These are phyloP conservation scores for Grammothele lineata DNA, from an alignment of 768 basidiomycete genomes.

Conservation along the genomic window DNA sequence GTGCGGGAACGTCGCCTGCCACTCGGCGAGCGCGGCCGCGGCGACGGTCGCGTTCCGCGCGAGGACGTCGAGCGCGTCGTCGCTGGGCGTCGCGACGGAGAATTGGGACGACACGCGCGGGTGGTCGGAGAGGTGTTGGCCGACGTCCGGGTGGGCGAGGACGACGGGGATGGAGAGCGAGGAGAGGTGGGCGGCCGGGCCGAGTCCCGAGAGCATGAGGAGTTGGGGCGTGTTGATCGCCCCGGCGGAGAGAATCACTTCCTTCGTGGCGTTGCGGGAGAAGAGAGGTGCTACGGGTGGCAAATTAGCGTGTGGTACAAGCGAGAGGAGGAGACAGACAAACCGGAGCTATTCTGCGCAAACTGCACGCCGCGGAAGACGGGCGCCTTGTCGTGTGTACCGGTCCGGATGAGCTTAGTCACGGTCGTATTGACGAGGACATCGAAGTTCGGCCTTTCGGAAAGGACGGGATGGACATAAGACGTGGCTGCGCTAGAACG, in stretches of 20 bases:
- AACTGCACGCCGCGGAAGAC: conserved; percentile 8
- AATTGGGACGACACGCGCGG: conserved; percentile 15
- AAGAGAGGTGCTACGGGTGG: background rate
- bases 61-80: conserved; percentile 11
- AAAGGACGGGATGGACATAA: conserved; percentile 5
- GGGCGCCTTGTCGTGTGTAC: background rate
- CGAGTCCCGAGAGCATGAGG: conserved; percentile 28
- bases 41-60: conserved; percentile 9
- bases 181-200: conserved; percentile 16
- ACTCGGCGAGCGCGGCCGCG: conserved; percentile 6
- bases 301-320: too few relatives aligned
- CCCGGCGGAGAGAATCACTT: conserved; percentile 23
- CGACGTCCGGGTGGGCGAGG: conserved; percentile 24
- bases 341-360: background rate
- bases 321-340: too few relatives aligned
- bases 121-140: conserved; percentile 28
- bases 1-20: conserved; percentile 8
- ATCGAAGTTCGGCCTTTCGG: conserved; percentile 13
- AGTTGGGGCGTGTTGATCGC: conserved; percentile 20
- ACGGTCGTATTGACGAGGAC: conserved; percentile 19
- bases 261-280: conserved; percentile 14
- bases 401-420: conserved; percentile 9
- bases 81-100: conserved; percentile 5
- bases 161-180: conserved; percentile 18
- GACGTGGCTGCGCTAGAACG: conserved; percentile 8